These are phyloP conservation scores for Zasmidium cellare DNA, from an alignment of 2,329 filamentous ascomycete genomes.

Conservation along the genomic window DNA sequence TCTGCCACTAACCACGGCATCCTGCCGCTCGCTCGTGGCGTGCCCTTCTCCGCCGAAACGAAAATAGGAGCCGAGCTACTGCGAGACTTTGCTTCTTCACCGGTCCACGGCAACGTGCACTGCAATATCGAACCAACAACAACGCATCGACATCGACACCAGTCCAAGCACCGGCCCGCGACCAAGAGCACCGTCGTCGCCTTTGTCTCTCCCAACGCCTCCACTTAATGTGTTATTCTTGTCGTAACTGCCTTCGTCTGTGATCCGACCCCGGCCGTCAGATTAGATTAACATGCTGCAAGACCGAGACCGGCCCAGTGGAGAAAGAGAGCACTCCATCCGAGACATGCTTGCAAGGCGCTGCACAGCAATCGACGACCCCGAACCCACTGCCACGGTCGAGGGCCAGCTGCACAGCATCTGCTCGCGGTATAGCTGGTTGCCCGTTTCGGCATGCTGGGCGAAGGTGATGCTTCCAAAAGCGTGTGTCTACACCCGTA, in stretches of 20 bases:
- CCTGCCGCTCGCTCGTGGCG: conserved; percentile 1
- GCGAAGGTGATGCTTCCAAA: neutral
- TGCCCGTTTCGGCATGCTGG: neutral
- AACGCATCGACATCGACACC: neutral
- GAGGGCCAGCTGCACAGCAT: neutral
- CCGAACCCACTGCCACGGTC: neutral
- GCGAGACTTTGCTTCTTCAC: conserved; percentile 8
- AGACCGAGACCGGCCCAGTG: neutral
- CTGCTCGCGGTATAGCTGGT: neutral
- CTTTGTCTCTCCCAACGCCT: neutral
- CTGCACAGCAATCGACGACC: neutral
- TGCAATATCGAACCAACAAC: neutral
- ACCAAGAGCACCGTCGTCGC: neutral
- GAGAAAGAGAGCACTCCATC: neutral
- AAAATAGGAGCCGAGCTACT: conserved; percentile 10
- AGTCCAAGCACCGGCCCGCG: neutral
- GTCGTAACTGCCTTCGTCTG: neutral
- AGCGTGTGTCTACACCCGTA: neutral
- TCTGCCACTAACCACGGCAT: conserved; percentile 3
- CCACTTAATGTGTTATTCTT: too few relatives aligned
- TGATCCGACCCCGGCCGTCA: neutral
- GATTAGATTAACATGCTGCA: neutral
- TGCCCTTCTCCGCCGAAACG: neutral
- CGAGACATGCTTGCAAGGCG: too few relatives aligned
- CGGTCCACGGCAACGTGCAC: conserved; percentile 1